Conservation (phyloP, 1,284 basidiomycete genomes). For the Trichosporon coremiiforme region DNA sequence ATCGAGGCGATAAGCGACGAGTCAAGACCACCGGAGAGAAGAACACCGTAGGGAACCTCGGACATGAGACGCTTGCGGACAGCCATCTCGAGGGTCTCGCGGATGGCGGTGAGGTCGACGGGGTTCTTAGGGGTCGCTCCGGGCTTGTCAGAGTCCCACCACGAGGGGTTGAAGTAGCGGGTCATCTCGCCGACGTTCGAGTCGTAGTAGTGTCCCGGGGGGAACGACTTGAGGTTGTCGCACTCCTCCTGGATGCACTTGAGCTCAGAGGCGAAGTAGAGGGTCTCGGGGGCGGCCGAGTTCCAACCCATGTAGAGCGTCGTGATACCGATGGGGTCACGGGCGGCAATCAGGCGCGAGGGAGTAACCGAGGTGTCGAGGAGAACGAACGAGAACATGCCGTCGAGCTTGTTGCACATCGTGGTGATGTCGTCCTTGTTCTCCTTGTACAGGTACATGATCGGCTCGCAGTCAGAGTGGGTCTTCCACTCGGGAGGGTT, state of each 20-base stretch:
- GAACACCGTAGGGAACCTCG: constrained; percentile 94
- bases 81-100: constrained; percentile 84
- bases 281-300: constrained; percentile 77
- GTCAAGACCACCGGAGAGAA: constrained; percentile 93
- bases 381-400: constrained; percentile 98
- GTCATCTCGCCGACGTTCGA: constrained; percentile 72
- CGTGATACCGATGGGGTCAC: constrained; percentile 97
- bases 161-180: constrained; percentile 81
- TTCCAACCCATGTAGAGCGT: constrained; percentile 96
- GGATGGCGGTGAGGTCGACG: constrained; percentile 70
- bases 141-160: constrained; percentile 76
- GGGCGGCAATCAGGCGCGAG: constrained; percentile 87
- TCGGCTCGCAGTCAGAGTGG: constrained; percentile 97
- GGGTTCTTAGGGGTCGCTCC: constrained; percentile 66
- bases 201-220: constrained; percentile 94
- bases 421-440: constrained; percentile 78
- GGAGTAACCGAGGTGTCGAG: constrained; percentile 90
- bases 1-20: constrained; percentile 95
- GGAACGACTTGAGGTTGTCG: constrained; percentile 93
- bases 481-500: constrained; percentile 84
- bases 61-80: constrained; percentile 97
- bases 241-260: constrained; percentile 92
- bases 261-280: constrained; percentile 95
- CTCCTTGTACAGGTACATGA: constrained; percentile 75
- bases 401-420: constrained; percentile 81